Evolutionary conservation across 345 rosid species (phyloP).

Genomic region (Ceriops decandra): DNA sequence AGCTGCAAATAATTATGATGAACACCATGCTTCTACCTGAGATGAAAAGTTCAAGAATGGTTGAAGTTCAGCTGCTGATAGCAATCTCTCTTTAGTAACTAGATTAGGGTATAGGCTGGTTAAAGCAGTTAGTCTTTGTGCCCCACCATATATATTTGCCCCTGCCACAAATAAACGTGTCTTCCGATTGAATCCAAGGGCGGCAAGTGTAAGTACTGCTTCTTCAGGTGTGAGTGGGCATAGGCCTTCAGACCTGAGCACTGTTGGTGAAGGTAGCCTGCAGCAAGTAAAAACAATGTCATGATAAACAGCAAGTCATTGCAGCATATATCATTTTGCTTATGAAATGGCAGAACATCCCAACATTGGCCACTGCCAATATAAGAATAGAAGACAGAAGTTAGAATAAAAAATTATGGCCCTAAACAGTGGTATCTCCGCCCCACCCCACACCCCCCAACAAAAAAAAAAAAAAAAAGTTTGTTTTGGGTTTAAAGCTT

Average conservation of each 20-base stretch:
- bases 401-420: too few relatives aligned
- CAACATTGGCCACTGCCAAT: neutral
- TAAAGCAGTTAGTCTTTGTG: slow-evolving; percentile 57
- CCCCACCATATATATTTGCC: slow-evolving; percentile 81
- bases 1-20: neutral
- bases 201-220: slow-evolving; percentile 88
- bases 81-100: slow-evolving; percentile 87
- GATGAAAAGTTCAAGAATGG: slow-evolving; percentile 87
- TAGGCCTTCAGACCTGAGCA: slow-evolving; percentile 73
- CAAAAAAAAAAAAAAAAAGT: too few relatives aligned
- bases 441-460: too few relatives aligned
- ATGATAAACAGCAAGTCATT: neutral
- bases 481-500: too few relatives aligned
- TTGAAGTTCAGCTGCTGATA: slow-evolving; percentile 63
- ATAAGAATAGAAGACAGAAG: too few relatives aligned
- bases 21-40: slow-evolving; percentile 46
- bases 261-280: slow-evolving; percentile 76
- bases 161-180: slow-evolving; percentile 83
- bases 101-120: slow-evolving; percentile 78
- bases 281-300: slow-evolving; percentile 11
- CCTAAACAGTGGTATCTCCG: too few relatives aligned
- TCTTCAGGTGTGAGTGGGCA: slow-evolving; percentile 96
- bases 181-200: slow-evolving; percentile 82
- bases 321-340: neutral
- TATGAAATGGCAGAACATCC: neutral